Evolutionary conservation across 1,139 yeast species (phyloP).

Genomic region (Spathaspora sp.): DNA sequence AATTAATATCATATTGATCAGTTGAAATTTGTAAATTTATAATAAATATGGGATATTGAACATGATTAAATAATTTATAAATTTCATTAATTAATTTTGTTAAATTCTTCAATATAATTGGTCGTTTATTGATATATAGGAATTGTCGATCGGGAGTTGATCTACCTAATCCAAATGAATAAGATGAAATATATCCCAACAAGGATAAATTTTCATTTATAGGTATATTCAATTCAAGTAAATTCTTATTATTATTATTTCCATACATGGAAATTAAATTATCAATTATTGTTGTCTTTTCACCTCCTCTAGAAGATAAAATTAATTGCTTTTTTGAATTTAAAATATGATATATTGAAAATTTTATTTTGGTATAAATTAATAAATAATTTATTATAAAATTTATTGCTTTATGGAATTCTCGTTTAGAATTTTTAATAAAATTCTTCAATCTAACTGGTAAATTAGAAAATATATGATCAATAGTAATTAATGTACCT

Average conservation of each 20-base stretch:
- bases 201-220: conserved; percentile 31
- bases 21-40: conserved; percentile 58
- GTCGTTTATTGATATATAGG: conserved; percentile 72
- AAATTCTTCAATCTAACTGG: conserved; percentile 80
- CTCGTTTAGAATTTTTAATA: conserved; percentile 64
- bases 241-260: conserved; percentile 55
- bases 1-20: conserved; percentile 68
- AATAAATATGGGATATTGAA: conserved; percentile 74
- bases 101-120: conserved; percentile 59
- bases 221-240: conserved; percentile 46
- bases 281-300: conserved; percentile 33
- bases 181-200: conserved; percentile 68
- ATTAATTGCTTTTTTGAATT: conserved; percentile 52
- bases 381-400: conserved; percentile 70
- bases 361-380: conserved; percentile 54
- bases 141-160: conserved; percentile 73
- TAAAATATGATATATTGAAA: conserved; percentile 55
- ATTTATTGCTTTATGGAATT: conserved; percentile 63
- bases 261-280: conserved; percentile 74
- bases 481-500: conserved; percentile 60
- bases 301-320: conserved; percentile 50
- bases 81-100: conserved; percentile 66
- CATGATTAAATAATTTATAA: conserved; percentile 66
- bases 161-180: conserved; percentile 69
- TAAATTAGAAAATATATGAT: conserved; percentile 56